phyloP scores from a whole-genome alignment of 352 stramenopile genomes.

The Phytophthora sp. region DNA sequence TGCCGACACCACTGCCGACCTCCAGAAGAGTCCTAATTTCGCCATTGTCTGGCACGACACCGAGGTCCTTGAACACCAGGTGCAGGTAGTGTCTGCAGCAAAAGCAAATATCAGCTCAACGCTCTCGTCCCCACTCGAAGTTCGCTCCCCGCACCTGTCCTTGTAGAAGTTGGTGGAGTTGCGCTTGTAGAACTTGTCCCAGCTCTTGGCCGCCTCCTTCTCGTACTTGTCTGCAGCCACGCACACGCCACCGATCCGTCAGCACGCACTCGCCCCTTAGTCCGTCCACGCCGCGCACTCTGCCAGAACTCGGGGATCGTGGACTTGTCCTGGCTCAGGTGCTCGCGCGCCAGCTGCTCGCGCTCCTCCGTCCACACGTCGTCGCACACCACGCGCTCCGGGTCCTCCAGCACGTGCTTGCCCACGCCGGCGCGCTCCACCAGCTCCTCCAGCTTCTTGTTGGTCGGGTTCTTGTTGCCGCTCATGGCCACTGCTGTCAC shows the following conservation, averaged over 20 bases:
- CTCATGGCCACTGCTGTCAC: slow-evolving; percentile 39
- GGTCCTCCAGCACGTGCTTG: slow-evolving; percentile 72
- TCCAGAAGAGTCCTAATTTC: slow-evolving; percentile 87
- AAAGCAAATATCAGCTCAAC: too few species aligned
- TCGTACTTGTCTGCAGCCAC: slow-evolving; percentile 75
- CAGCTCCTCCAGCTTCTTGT: slow-evolving; percentile 78
- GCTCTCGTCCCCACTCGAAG: too few species aligned
- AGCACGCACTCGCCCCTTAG: neutral
- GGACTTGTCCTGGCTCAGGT: slow-evolving; percentile 78
- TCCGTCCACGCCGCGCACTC: slow-evolving; percentile 33
- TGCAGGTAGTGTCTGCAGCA: slow-evolving; percentile 90
- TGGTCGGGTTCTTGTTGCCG: slow-evolving; percentile 61
- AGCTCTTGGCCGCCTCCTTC: slow-evolving; percentile 84
- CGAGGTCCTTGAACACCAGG: slow-evolving; percentile 90
- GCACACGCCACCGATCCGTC: neutral
- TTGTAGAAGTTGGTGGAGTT: slow-evolving; percentile 96
- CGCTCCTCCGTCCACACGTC: slow-evolving; percentile 87
- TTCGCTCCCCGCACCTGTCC: slow-evolving; percentile 74
- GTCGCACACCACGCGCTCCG: slow-evolving; percentile 69
- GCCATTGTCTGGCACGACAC: slow-evolving; percentile 49
- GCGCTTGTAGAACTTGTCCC: slow-evolving; percentile 95
- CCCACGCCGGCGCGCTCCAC: slow-evolving; percentile 75
- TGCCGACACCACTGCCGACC: slow-evolving; percentile 96
- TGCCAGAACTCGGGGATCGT: slow-evolving; percentile 84
- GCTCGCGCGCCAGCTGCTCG: slow-evolving; percentile 69